These are phyloP conservation scores for Colletotrichum sp. DNA, from an alignment of 2,329 filamentous ascomycete species.

Conservation along the genomic window DNA sequence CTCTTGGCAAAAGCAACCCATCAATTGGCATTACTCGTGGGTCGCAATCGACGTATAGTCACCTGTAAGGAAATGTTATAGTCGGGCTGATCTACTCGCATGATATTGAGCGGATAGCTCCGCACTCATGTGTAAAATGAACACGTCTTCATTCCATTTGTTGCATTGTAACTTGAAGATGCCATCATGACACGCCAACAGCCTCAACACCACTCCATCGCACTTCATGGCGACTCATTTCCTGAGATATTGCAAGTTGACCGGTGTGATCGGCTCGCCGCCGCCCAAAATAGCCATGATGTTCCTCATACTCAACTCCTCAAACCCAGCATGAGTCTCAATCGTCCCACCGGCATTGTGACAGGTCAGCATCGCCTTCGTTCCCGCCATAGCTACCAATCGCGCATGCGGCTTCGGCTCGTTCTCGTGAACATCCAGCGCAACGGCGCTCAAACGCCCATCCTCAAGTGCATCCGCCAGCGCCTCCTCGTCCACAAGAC, in stretches of 20 bases:
- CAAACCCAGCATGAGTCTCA: constrained; percentile 70
- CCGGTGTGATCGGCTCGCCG: constrained; percentile 60
- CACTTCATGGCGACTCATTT: neutral
- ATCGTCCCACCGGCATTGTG: constrained; percentile 73
- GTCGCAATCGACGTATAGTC: no score
- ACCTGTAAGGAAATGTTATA: no score
- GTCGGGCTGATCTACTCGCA: no score
- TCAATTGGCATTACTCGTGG: no score
- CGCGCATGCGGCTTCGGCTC: constrained; percentile 61
- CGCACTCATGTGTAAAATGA: no score
- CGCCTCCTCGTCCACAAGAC: constrained; percentile 69
- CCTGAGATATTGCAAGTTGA: constrained; percentile 63
- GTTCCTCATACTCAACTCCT: constrained; percentile 71
- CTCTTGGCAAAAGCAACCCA: no score
- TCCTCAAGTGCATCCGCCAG: constrained; percentile 62
- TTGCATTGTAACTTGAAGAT: no score
- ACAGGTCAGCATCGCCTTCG: constrained; percentile 64
- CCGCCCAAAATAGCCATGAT: constrained; percentile 63
- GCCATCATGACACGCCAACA: accelerated
- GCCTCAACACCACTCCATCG: neutral
- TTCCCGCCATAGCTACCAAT: constrained; percentile 43
- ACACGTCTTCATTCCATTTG: no score
- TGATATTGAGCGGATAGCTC: no score
- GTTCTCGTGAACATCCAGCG: constrained; percentile 67
- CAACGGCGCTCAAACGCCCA: constrained; percentile 55